Conservation (phyloP, 345 rosid species). For the Kernera saxatilis region DNA sequence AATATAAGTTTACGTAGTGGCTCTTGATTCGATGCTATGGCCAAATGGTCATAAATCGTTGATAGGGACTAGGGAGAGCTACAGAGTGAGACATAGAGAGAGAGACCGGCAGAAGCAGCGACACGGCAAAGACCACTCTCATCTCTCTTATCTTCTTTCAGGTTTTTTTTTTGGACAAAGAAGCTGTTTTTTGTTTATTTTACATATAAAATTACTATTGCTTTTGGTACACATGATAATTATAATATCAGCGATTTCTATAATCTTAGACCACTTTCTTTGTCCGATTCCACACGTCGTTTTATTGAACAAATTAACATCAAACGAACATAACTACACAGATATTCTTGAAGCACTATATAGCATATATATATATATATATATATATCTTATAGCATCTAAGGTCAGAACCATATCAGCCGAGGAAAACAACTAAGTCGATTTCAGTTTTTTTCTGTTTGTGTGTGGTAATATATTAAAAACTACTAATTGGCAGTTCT, state of each 20-base stretch:
- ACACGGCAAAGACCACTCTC: constrained; percentile 21
- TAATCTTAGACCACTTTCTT: constrained; percentile 10
- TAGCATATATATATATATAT: too few relatives aligned
- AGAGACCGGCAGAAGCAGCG: constrained; percentile 12
- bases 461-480: not conserved
- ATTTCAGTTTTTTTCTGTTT: too few relatives aligned
- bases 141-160: constrained; percentile 21
- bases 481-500: not conserved
- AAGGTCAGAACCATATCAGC: not conserved
- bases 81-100: not conserved
- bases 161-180: not conserved
- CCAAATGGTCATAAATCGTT: constrained; percentile 10
- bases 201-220: not conserved
- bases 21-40: constrained; percentile 25
- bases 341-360: not conserved
- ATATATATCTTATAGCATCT: too few relatives aligned
- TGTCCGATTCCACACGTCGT: not conserved
- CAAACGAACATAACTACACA: not conserved
- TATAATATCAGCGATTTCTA: not conserved
- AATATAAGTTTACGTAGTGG: constrained; percentile 12
- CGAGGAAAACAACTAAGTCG: too few relatives aligned
- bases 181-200: not conserved
- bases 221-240: not conserved
- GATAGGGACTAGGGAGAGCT: constrained; percentile 19
- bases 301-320: not conserved